Evolutionary conservation across 176 grass and related monocot species (phyloP).

Genomic region (Hsuehochloa calcarea): DNA sequence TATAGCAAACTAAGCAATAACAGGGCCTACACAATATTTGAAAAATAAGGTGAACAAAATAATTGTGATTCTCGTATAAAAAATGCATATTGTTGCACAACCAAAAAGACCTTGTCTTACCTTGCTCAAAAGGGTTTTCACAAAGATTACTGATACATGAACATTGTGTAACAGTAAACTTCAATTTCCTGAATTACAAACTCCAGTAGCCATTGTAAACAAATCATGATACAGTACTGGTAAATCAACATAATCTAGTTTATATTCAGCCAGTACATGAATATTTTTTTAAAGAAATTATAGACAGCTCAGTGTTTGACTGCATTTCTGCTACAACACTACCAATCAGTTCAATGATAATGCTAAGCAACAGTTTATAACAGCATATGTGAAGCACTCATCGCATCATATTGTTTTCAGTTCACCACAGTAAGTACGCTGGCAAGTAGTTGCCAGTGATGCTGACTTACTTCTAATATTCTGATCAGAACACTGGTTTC

Average conservation of each 20-base stretch:
- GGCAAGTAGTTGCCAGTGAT: not conserved
- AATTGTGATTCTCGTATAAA: not conserved
- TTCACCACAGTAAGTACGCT: not conserved
- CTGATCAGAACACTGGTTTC: not conserved
- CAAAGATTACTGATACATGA: not conserved
- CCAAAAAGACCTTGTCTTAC: not conserved
- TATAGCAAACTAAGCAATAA: slow-evolving; percentile 8
- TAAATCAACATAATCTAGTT: slow-evolving; percentile 13
- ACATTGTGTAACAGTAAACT: not conserved
- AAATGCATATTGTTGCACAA: not conserved
- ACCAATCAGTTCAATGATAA: not conserved
- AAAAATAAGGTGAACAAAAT: not conserved
- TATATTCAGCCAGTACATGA: not conserved
- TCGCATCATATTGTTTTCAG: not conserved
- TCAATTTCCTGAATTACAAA: not conserved
- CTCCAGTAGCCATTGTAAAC: not conserved
- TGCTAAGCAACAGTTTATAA: not conserved
- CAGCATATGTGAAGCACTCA: not conserved
- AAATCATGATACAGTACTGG: not conserved
- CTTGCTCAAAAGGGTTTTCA: not conserved
- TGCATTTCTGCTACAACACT: not conserved
- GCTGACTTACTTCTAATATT: not conserved
- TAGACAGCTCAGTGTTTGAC: not conserved
- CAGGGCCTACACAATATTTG: not conserved
- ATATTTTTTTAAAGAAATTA: not conserved